phyloP scores from a whole-genome alignment of 768 basidiomycete species.

The Mrakia hoshinonis region DNA sequence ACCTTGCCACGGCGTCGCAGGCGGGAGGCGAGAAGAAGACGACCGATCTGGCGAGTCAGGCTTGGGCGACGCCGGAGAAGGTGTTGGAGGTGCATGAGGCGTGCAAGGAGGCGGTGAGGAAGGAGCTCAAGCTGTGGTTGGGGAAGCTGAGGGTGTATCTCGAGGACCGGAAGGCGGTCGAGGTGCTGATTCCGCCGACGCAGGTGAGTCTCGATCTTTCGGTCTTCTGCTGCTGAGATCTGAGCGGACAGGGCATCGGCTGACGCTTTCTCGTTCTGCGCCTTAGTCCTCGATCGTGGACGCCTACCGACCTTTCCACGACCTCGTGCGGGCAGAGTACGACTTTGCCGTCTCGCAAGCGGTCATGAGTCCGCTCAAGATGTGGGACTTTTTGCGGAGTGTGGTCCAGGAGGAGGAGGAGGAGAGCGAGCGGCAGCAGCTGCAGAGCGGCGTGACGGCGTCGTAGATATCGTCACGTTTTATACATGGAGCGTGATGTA shows the following conservation, averaged over 20 bases:
- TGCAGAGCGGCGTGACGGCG: not conserved
- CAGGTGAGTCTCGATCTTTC: constrained; percentile 34
- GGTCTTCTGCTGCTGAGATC: not conserved
- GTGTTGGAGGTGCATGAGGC: constrained; percentile 49
- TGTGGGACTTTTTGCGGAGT: constrained; percentile 21
- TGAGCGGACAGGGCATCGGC: not conserved
- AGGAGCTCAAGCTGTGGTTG: constrained; percentile 48
- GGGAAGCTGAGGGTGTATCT: constrained; percentile 65
- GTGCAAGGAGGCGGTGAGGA: constrained; percentile 47
- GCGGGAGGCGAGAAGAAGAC: constrained; percentile 22
- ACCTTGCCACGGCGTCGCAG: constrained; percentile 32
- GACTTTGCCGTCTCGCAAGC: constrained; percentile 32
- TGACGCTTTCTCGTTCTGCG: not conserved
- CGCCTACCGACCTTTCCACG: constrained; percentile 64
- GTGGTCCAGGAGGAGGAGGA: constrained; percentile 8
- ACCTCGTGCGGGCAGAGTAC: constrained; percentile 49
- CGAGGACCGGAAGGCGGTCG: constrained; percentile 66
- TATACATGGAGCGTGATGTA: too few species aligned
- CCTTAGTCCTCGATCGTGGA: constrained; percentile 60
- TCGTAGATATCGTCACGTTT: not conserved
- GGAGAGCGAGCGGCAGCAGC: not conserved
- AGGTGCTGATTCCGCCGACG: constrained; percentile 66
- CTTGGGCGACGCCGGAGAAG: constrained; percentile 50
- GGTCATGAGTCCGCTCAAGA: constrained; percentile 6
- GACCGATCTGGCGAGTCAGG: constrained; percentile 41